Conservation (phyloP, 2,329 filamentous ascomycete genomes). For the Tolypocladium inflatum region DNA sequence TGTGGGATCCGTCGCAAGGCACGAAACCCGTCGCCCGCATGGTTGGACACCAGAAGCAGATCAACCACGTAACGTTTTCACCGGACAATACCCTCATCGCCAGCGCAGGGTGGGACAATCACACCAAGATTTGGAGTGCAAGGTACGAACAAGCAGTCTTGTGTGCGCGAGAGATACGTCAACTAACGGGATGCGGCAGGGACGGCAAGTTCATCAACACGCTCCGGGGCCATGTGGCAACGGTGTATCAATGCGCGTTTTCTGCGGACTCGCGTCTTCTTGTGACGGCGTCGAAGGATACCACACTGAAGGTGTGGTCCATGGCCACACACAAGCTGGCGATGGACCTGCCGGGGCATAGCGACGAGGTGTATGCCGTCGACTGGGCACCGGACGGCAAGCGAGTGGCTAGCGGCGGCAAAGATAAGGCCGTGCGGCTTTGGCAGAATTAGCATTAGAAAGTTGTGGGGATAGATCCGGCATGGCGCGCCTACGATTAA, state of each 20-base stretch:
- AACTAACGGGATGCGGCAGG: conserved; percentile 21
- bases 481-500: background rate
- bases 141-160: conserved; percentile 33
- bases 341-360: conserved; percentile 75
- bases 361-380: conserved; percentile 87
- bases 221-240: conserved; percentile 76
- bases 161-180: conserved; percentile 10
- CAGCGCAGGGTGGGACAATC: conserved; percentile 86
- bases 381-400: conserved; percentile 92
- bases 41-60: conserved; percentile 91
- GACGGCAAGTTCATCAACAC: conserved; percentile 76
- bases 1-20: conserved; percentile 76
- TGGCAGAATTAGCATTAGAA: conserved; percentile 46
- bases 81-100: conserved; percentile 83
- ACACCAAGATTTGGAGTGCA: conserved; percentile 85
- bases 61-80: conserved; percentile 92
- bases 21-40: conserved; percentile 82
- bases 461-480: background rate
- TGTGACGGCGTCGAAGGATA: conserved; percentile 83
- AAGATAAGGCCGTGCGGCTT: conserved; percentile 69
- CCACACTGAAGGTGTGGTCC: conserved; percentile 92
- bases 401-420: conserved; percentile 82
- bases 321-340: conserved; percentile 75
- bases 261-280: conserved; percentile 85
- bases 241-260: conserved; percentile 89